A percentile compares a stretch with the other conserved stretches of the same genome.
Conservation (phyloP, 2,329 filamentous ascomycete species). For the Xylaria sp. region DNA sequence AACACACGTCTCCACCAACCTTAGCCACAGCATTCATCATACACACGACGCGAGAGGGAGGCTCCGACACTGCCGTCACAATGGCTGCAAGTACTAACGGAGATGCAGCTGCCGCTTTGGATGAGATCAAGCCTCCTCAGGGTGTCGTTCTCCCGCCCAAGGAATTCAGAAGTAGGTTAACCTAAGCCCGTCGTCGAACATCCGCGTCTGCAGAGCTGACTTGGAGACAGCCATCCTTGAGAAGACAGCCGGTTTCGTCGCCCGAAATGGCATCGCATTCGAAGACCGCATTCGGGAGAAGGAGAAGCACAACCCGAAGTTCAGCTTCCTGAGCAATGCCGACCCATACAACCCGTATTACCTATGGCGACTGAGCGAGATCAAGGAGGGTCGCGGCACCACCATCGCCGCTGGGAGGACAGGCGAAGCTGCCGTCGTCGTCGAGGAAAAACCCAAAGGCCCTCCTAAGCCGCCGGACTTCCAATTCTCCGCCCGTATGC, state of each 20-base stretch:
- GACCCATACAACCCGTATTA: slow-evolving; percentile 91
- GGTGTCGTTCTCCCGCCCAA: slow-evolving; percentile 88
- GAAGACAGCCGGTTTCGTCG: slow-evolving; percentile 92
- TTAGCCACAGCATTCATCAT: slow-evolving; percentile 14
- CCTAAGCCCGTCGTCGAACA: neutral
- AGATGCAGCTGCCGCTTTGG: slow-evolving; percentile 55
- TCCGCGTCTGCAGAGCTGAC: slow-evolving; percentile 42
- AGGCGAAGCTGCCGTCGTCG: slow-evolving; percentile 60
- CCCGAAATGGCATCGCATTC: slow-evolving; percentile 67
- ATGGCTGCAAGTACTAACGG: slow-evolving; percentile 53
- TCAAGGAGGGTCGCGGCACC: slow-evolving; percentile 81
- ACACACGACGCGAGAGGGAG: slow-evolving; percentile 27
- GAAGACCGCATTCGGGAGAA: slow-evolving; percentile 86
- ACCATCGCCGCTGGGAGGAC: slow-evolving; percentile 74
- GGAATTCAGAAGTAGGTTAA: slow-evolving; percentile 68
- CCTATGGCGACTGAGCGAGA: slow-evolving; percentile 85
- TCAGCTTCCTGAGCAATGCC: slow-evolving; percentile 78
- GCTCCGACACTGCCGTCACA: slow-evolving; percentile 32
- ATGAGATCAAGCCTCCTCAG: slow-evolving; percentile 76
- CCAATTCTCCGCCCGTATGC: slow-evolving; percentile 94
- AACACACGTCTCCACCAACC: slow-evolving; percentile 20
- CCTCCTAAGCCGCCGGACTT: slow-evolving; percentile 86
- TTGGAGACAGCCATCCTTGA: slow-evolving; percentile 63
- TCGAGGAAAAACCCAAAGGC: slow-evolving; percentile 72
- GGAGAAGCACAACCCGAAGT: slow-evolving; percentile 82